Conservation (phyloP, 768 basidiomycete species). For the Basidioascus undulatus region DNA sequence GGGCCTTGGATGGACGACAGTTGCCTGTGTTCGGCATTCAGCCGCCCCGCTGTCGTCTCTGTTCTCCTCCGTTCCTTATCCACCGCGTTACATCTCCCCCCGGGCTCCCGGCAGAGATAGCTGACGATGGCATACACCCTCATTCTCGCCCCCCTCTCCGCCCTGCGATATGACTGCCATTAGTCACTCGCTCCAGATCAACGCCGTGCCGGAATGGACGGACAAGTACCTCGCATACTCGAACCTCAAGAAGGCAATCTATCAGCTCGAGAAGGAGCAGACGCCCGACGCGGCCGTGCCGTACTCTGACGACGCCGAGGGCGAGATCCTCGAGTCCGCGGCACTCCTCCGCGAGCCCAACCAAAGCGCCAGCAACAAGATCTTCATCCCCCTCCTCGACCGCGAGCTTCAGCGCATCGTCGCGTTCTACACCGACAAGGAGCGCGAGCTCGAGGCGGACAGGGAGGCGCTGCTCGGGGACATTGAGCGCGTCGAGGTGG, state of each 20-base stretch:
- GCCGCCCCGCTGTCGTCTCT: not conserved
- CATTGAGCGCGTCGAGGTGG: conserved; percentile 17
- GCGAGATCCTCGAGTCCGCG: conserved; percentile 31
- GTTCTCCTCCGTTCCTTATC: not conserved
- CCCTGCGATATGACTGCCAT: not conserved
- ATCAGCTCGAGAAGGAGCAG: conserved; percentile 60
- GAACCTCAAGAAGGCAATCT: conserved; percentile 51
- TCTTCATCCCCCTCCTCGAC: conserved; percentile 52
- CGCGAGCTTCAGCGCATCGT: conserved; percentile 58
- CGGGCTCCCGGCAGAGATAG: not conserved
- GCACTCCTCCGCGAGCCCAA: not conserved
- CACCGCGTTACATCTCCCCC: not conserved
- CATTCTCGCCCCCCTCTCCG: not conserved
- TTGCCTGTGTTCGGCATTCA: no score
- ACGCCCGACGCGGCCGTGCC: conserved; percentile 12
- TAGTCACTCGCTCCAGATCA: conserved; percentile 49
- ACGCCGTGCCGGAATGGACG: conserved; percentile 78
- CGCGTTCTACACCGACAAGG: conserved; percentile 52
- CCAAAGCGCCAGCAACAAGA: conserved; percentile 10
- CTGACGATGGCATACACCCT: not conserved
- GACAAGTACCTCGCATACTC: conserved; percentile 61
- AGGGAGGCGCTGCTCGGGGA: conserved; percentile 17
- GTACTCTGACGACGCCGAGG: conserved; percentile 32
- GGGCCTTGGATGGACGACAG: not conserved
- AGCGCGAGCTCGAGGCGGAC: conserved; percentile 31